phyloP scores from a whole-genome alignment of 345 rosid species.

The Salix exigua region DNA sequence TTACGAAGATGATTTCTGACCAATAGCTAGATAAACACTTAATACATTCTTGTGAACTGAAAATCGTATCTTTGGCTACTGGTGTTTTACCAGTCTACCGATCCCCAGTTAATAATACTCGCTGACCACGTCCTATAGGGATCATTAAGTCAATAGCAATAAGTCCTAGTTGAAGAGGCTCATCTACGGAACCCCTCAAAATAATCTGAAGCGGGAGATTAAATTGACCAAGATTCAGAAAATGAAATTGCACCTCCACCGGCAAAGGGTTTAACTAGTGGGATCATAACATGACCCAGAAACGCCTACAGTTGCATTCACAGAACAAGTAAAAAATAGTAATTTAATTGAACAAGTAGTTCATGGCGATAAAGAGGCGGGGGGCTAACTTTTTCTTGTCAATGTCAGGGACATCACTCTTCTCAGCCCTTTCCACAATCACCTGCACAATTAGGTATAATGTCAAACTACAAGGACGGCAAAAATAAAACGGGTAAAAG shows the following conservation, averaged over 20 bases:
- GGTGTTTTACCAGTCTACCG: too few species aligned
- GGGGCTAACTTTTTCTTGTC: conserved; percentile 84
- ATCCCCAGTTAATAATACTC: background rate
- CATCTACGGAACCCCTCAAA: background rate
- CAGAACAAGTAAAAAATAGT: background rate
- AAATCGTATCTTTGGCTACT: too few species aligned
- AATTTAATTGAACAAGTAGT: background rate
- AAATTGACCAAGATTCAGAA: too few species aligned
- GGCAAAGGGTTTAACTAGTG: too few species aligned
- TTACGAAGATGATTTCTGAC: too few species aligned
- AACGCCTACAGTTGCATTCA: too few species aligned
- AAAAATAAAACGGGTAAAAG: background rate
- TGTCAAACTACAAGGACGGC: background rate
- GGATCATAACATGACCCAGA: too few species aligned
- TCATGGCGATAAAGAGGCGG: background rate
- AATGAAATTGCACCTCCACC: too few species aligned
- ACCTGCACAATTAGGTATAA: conserved; percentile 40
- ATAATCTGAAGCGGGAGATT: too few species aligned
- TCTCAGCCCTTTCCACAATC: conserved; percentile 91
- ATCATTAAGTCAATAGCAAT: conserved; percentile 18
- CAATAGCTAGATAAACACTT: too few species aligned
- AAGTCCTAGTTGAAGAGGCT: background rate
- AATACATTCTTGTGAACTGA: too few species aligned
- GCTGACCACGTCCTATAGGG: conserved; percentile 12
- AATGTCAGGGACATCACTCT: conserved; percentile 91